phyloP scores from a whole-genome alignment of 2,329 filamentous ascomycete genomes.

The Hypocrella siamensis region DNA sequence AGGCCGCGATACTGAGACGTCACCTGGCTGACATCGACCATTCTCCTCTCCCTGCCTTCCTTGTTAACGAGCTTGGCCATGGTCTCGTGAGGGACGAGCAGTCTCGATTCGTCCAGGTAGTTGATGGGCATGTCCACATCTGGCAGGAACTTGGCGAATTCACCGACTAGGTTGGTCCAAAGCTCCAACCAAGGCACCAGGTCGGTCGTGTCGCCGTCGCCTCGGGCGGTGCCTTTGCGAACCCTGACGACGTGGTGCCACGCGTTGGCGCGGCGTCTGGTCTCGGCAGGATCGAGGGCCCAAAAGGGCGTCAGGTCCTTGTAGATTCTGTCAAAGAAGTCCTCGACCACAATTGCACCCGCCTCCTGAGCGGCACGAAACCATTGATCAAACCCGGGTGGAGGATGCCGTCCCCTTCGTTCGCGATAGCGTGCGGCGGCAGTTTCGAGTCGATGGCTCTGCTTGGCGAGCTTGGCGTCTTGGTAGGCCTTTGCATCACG shows the following conservation, averaged over 20 bases:
- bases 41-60: slow-evolving; percentile 26
- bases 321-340: slow-evolving; percentile 50
- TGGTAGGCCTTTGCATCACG: slow-evolving; percentile 27
- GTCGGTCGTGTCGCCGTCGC: slow-evolving; percentile 21
- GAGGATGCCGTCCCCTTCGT: slow-evolving; percentile 42
- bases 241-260: slow-evolving; percentile 32
- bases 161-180: slow-evolving; percentile 32
- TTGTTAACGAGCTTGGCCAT: slow-evolving; percentile 32
- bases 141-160: slow-evolving; percentile 37
- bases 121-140: slow-evolving; percentile 56
- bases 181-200: slow-evolving; percentile 28
- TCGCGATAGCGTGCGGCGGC: slow-evolving; percentile 40
- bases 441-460: slow-evolving; percentile 31
- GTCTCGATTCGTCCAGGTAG: slow-evolving; percentile 44
- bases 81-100: slow-evolving; percentile 44
- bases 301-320: slow-evolving; percentile 46
- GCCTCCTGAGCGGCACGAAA: slow-evolving; percentile 34
- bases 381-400: slow-evolving; percentile 49
- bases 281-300: slow-evolving; percentile 30
- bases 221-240: slow-evolving; percentile 25
- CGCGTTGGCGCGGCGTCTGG: slow-evolving; percentile 21
- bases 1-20: slow-evolving; percentile 27
- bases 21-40: slow-evolving; percentile 25
- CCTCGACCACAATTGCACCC: slow-evolving; percentile 42
- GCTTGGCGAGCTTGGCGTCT: slow-evolving; percentile 22